Conservation (phyloP, 169 alveolate genomes). For the Plasmodium relictum region DNA sequence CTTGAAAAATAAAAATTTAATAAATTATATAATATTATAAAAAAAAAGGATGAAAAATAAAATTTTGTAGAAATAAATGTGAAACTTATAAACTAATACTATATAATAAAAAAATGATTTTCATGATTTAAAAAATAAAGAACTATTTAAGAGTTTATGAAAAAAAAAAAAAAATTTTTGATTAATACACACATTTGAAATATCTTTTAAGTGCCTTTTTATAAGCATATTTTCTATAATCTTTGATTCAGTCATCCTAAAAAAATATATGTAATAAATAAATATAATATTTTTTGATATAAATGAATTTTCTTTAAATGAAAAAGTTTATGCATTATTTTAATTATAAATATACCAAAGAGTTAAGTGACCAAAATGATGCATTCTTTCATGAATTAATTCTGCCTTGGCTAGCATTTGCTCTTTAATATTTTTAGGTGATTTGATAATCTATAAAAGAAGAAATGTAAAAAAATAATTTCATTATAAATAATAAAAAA, state of each 20-base stretch:
- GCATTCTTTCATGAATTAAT: conserved; percentile 64
- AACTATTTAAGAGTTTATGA: no score
- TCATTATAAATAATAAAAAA: not conserved
- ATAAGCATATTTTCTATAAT: conserved; percentile 69
- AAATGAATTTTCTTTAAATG: not conserved
- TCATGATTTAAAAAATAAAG: not conserved
- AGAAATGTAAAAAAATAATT: not conserved
- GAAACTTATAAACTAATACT: not conserved
- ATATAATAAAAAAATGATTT: not conserved
- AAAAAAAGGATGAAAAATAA: no score
- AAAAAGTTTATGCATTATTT: not conserved
- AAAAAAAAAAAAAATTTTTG: no score
- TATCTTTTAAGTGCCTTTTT: conserved; percentile 69
- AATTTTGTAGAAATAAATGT: no score
- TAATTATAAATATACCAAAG: conserved; percentile 45
- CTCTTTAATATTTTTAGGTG: conserved; percentile 45
- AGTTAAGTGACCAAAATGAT: conserved; percentile 58
- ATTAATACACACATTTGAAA: conserved; percentile 29
- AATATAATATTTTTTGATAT: conserved; percentile 7
- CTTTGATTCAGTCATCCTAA: conserved; percentile 71
- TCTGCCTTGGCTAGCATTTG: conserved; percentile 69
- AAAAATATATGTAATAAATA: not conserved
- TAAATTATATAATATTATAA: not conserved
- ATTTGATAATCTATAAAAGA: conserved; percentile 41
- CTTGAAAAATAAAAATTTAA: conserved; percentile 5